Conservation (phyloP, 2,329 filamentous ascomycete species). For the Cordyceps tenuipes region DNA sequence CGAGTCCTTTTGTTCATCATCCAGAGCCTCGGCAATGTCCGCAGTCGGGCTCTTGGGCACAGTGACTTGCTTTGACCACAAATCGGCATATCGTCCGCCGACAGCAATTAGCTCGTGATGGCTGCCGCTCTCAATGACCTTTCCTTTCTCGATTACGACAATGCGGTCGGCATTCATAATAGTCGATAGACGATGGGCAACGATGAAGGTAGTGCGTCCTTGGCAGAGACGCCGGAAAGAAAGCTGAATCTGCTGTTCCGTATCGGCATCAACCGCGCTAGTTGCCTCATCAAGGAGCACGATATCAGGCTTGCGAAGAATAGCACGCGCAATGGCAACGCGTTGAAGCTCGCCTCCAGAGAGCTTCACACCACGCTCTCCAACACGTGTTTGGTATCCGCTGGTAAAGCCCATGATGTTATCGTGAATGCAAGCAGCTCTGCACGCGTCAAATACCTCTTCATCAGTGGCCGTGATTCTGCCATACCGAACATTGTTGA, state of each 20-base stretch:
- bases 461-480: conserved; percentile 45
- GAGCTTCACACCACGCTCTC: conserved; percentile 37
- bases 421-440: conserved; percentile 49
- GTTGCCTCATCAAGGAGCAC: conserved; percentile 74
- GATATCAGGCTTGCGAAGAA: conserved; percentile 66
- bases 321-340: conserved; percentile 60
- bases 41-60: not conserved
- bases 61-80: conserved; percentile 58
- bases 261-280: conserved; percentile 65
- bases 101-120: conserved; percentile 50
- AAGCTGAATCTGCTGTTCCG: conserved; percentile 57
- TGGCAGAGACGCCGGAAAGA: conserved; percentile 50
- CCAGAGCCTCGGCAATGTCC: conserved; percentile 5
- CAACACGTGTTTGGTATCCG: conserved; percentile 12
- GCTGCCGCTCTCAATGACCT: conserved; percentile 54
- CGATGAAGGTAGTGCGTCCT: conserved; percentile 57
- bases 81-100: conserved; percentile 53
- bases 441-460: conserved; percentile 46
- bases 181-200: conserved; percentile 62
- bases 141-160: conserved; percentile 54
- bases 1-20: conserved; percentile 9
- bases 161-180: conserved; percentile 62
- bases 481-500: conserved; percentile 52
- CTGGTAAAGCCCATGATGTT: conserved; percentile 44
- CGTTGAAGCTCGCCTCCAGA: conserved; percentile 61